Evolutionary conservation across 768 basidiomycete species (phyloP), one percentile per base, ranked within the genome.

Genomic region (Cyclocybe cylindracea): DNA sequence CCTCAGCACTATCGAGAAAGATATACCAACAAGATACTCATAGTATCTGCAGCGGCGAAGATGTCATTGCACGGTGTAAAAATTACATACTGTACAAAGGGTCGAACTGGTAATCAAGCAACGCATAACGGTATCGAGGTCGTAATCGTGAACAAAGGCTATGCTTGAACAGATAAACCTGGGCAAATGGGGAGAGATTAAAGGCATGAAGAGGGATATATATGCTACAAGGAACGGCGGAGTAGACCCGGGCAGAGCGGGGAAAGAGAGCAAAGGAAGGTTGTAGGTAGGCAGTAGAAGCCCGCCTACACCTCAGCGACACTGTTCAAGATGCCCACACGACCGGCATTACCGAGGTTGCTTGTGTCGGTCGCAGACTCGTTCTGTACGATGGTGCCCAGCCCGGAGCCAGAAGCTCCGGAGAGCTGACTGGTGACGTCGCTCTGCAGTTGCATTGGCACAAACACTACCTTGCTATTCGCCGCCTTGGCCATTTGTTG

Each of bases 401-500:
- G 13, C 44, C 64, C 65, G 5, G 68, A 69, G 35, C 48, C 50
- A 13, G 57, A 60, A 16, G 68, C 64, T 24, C 59, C 63, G 10
- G 68, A 61, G 24, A 86, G 59, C 55, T 86, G 81, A 39, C 76
- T 75, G 18, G 73, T 71, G 32, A 91, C 70, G 57, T 92, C 89
- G 61, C 78, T 87, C 68, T 91, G 90, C 18, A 91, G 78, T 57
- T 92, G 89, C 91, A 94, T 94, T 10, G 91, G 92, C 31, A 94
- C 94, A 61, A 98, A 97, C 50, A 98, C 80, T 59, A 96, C 93
- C 70, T 98, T 98, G 78, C 81, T 85, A 58, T 79, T 78, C n/a
- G 89, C 84, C 11, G 83, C 85, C 70, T 91, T 89, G 43, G 95
- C 91, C 95, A 98, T 98, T 63, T 84, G 80, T 79, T 97, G 94